Evolutionary conservation across 2,329 filamentous ascomycete genomes (phyloP), one percentile per base, ranked within the genome.

Genomic region (Camillea tinctor): DNA sequence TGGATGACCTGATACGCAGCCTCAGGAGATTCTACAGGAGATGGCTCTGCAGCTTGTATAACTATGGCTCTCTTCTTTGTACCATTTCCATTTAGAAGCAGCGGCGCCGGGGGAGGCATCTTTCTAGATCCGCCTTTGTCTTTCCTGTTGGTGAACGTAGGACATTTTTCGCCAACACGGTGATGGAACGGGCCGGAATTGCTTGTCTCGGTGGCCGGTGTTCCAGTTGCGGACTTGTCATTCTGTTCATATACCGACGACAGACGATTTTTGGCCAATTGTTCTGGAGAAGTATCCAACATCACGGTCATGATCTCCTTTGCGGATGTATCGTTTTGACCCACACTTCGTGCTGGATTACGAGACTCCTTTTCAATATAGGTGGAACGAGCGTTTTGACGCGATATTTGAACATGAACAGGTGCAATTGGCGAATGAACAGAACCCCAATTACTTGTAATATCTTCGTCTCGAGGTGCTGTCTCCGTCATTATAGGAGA

Each of bases 91-190:
- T 77, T 76, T 30, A 89, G 74, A 24, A 81, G 73, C 20, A 89
- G 73, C 2, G 85, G 84, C 17, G 81, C 77, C 1, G 86, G 86
- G 6, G 84, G 84, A 13, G 82, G 79, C 72, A 82, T 81, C 66
- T 82, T 84, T 59, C 83, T 79, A 20, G 77, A 77, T 48, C 76
- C 77, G 4, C 69, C 72, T 57, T 74, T 77, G 44, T 77, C 73
- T 66, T 77, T 79, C 60, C 84, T 79, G 40, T 78, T 77, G 1
- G 86, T 87, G 66, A 89, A 89, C 1, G 82, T 80, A 21, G 83
- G 84, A 57, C 82, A 82, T 21, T 81, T 76, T 51, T 88, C 83
- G 22, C 86, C 86, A 53, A 88, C 75, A 2, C 85, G 82, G 40
- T 76, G 79, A 69, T 88, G 84, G 79, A 84, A 88, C 48, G 62